These are phyloP conservation scores for Microthlaspi erraticum DNA, from an alignment of 345 rosid species.

Conservation along the genomic window DNA sequence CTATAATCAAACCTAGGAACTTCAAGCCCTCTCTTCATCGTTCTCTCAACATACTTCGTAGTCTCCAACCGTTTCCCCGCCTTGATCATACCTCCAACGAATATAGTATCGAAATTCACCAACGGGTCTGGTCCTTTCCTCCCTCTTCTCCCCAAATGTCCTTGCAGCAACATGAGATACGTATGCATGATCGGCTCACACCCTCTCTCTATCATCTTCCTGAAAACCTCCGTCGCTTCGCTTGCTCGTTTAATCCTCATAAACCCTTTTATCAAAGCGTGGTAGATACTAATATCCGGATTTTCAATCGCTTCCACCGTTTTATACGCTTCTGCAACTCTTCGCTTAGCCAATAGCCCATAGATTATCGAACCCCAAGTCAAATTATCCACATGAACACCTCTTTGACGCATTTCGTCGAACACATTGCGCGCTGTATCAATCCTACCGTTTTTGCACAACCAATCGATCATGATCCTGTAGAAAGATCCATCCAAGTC, in stretches of 20 bases:
- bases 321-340: slow-evolving; percentile 59
- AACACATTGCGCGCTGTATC: slow-evolving; percentile 53
- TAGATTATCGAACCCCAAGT: slow-evolving; percentile 57
- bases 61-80: slow-evolving; percentile 78
- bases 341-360: slow-evolving; percentile 60
- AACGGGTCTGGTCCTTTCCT: slow-evolving; percentile 75
- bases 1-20: slow-evolving; percentile 88
- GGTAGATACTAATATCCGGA: slow-evolving; percentile 71
- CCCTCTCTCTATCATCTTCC: slow-evolving; percentile 79
- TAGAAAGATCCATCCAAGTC: slow-evolving; percentile 69
- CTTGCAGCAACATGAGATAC: slow-evolving; percentile 81
- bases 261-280: slow-evolving; percentile 75
- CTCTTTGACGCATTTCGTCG: slow-evolving; percentile 76
- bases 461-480: slow-evolving; percentile 69
- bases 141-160: slow-evolving; percentile 89
- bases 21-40: slow-evolving; percentile 65
- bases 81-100: slow-evolving; percentile 90
- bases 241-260: slow-evolving; percentile 62
- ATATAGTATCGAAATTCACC: slow-evolving; percentile 82
- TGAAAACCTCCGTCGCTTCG: slow-evolving; percentile 75
- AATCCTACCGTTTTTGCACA: slow-evolving; percentile 72
- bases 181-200: slow-evolving; percentile 96
- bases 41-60: slow-evolving; percentile 78
- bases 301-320: slow-evolving; percentile 48
- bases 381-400: slow-evolving; percentile 54